A percentile compares a stretch with the other conserved stretches of the same genome.
Conservation (phyloP, 2,329 filamentous ascomycete genomes). For the Diaporthe sp. region DNA sequence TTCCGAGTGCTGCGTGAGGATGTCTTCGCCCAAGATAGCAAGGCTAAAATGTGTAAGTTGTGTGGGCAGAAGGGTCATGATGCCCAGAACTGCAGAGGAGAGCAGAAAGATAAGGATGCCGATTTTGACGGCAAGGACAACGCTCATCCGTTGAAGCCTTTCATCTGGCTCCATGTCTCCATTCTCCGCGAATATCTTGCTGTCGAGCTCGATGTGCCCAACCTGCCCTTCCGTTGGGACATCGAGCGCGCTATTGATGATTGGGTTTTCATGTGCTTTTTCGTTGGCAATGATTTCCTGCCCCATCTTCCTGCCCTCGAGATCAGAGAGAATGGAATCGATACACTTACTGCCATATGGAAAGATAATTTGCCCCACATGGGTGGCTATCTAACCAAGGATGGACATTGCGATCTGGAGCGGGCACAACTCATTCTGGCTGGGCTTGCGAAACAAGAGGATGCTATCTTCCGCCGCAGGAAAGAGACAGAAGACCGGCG, state of each 20-base stretch:
- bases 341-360: conserved; percentile 97
- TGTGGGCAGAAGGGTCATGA: conserved; percentile 96
- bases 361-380: conserved; percentile 90
- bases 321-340: conserved; percentile 96
- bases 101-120: conserved; percentile 81
- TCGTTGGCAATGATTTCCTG: conserved; percentile 98
- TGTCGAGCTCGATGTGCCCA: conserved; percentile 86
- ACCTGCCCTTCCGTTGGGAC: conserved; percentile 89
- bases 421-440: conserved; percentile 89
- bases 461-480: conserved; percentile 89
- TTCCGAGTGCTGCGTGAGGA: conserved; percentile 97
- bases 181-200: conserved; percentile 93
- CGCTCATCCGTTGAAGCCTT: conserved; percentile 81
- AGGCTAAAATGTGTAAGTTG: conserved; percentile 83
- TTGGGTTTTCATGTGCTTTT: conserved; percentile 99
- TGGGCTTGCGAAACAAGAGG: conserved; percentile 92
- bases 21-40: conserved; percentile 92
- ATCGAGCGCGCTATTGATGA: conserved; percentile 95
- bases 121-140: conserved; percentile 87
- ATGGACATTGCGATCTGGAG: conserved; percentile 89
- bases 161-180: conserved; percentile 97
- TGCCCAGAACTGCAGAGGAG: conserved; percentile 85
- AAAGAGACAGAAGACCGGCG: conserved; percentile 88
- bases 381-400: conserved; percentile 96
- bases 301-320: conserved; percentile 97